A percentile compares a stretch with the other conserved stretches of the same genome.
These are phyloP conservation scores for Solanum tarapatanum DNA, from an alignment of 257 asterid species.

Conservation along the genomic window DNA sequence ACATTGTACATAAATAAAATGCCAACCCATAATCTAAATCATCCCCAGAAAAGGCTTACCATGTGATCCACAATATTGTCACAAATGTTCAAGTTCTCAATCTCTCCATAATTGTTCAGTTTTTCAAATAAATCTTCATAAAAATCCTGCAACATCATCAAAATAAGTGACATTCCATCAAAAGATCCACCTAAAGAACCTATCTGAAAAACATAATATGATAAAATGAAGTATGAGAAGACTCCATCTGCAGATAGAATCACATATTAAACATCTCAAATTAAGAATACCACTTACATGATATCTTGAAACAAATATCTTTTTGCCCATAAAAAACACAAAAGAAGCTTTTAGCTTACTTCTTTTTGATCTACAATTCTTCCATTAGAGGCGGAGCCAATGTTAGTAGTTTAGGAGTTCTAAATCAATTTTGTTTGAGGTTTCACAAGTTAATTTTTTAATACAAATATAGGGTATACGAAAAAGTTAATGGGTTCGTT, in stretches of 20 bases:
- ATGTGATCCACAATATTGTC: constrained; percentile 26
- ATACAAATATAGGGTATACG: no score
- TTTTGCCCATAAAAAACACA: background rate
- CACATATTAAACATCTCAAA: background rate
- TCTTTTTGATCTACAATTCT: background rate
- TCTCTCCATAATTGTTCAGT: constrained; percentile 20
- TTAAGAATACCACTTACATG: background rate
- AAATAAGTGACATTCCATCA: background rate
- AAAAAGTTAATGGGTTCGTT: no score
- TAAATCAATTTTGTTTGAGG: no score
- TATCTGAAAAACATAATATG: background rate
- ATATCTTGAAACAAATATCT: background rate
- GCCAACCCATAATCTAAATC: background rate
- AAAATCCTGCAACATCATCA: constrained; percentile 1
- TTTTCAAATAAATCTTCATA: constrained; percentile 21
- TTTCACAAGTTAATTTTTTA: no score
- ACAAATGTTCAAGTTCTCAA: constrained; percentile 20
- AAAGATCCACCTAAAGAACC: background rate
- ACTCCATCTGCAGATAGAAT: background rate
- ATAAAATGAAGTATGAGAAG: background rate
- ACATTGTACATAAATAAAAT: background rate
- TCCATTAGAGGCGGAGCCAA: background rate
- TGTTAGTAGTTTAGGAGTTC: no score
- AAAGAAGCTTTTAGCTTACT: background rate
- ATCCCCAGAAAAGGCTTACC: background rate